Conservation (phyloP, 768 basidiomycete species). For the Tulasnella sp. region DNA sequence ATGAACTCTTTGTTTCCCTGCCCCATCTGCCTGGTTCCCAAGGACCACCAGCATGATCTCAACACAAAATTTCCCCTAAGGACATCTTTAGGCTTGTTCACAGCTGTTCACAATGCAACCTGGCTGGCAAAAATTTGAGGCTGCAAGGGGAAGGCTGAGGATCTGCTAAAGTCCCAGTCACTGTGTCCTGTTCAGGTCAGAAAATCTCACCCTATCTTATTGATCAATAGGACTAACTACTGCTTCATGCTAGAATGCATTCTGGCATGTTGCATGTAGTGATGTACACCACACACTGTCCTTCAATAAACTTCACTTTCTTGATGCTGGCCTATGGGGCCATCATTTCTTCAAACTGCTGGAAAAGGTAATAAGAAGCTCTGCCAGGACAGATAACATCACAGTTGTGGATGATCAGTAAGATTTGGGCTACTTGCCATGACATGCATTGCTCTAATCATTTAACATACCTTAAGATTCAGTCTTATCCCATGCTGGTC, state of each 20-base stretch:
- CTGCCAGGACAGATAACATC: not conserved
- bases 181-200: not conserved
- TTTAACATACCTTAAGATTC: not conserved
- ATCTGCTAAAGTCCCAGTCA: not conserved
- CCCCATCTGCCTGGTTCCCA: not conserved
- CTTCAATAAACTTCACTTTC: not conserved
- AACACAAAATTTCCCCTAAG: not conserved
- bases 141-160: not conserved
- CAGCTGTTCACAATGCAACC: not conserved
- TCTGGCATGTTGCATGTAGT: not conserved
- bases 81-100: not conserved
- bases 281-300: not conserved
- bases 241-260: not conserved
- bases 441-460: not conserved
- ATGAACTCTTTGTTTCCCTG: not conserved
- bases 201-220: no score
- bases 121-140: not conserved
- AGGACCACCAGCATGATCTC: not conserved
- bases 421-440: not conserved
- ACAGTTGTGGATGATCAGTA: not conserved
- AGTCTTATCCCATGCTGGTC: not conserved
- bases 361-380: not conserved
- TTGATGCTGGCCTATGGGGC: not conserved
- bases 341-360: not conserved
- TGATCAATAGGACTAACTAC: not conserved